A percentile compares a stretch with the other conserved stretches of the same genome.
Conservation (phyloP, 306 rosid species). For the Rosa multiflora region DNA sequence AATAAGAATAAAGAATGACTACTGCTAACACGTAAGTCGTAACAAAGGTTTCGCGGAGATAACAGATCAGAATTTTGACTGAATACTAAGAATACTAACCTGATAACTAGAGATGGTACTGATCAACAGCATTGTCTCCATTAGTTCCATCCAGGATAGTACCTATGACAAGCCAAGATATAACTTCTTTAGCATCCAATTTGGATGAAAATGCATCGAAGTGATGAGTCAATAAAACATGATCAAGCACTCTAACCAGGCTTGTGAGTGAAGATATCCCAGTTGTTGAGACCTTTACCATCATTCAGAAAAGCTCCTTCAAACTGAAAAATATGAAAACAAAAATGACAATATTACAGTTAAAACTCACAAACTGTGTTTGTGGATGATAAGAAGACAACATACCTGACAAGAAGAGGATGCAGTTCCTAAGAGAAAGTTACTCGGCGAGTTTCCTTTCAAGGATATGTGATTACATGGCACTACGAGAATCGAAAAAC, state of each 20-base stretch:
- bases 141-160: conserved; percentile 52
- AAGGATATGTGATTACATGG: conserved; percentile 10
- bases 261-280: conserved; percentile 66
- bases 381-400: not conserved
- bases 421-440: conserved; percentile 71
- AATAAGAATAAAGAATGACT: not conserved
- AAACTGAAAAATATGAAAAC: conserved; percentile 31
- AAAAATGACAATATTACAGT: not conserved
- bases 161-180: conserved; percentile 29
- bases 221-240: not conserved
- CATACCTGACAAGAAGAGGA: conserved; percentile 69
- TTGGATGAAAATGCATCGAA: not conserved
- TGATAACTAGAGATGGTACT: conserved; percentile 55
- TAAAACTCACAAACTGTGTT: not conserved
- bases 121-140: conserved; percentile 77
- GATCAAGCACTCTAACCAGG: conserved; percentile 38
- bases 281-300: conserved; percentile 63
- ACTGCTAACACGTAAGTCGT: not conserved
- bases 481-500: conserved; percentile 26
- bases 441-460: conserved; percentile 26
- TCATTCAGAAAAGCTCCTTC: conserved; percentile 61
- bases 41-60: not conserved
- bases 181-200: not conserved
- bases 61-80: not conserved
- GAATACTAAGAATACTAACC: conserved; percentile 27